Base-by-base conservation (phyloP, 2,329 filamentous ascomycete species). In the Westerdykella aurantiaca region DNA sequence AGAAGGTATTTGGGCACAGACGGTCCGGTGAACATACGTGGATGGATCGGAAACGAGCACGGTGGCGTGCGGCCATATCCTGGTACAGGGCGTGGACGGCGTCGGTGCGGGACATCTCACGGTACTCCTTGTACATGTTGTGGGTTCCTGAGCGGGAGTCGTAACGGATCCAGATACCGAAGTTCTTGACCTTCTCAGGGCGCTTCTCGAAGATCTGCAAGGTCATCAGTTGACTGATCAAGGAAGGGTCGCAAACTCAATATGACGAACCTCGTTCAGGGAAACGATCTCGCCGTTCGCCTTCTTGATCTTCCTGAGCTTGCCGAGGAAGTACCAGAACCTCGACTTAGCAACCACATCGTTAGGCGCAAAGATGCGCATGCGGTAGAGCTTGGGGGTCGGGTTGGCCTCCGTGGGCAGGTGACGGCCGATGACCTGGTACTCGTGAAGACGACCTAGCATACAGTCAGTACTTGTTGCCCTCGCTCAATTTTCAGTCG, bases 81-180 rank as follows among this genome's bases (percentile, higher is more conserved):
- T 93, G 87, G 86, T 98, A 98, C 72, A 98, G 83, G 63, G 91
- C 78, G 78, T 97, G 87, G 69, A 97, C 91, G 60, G 93, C 93
- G 63, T 93, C 91, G 69, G 85, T 87, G 76, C 93, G 83, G 72
- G 87, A 91, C 82, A 97, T 87, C 82, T 97, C 93, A 73, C 93
- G 88, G 86, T 96, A 97, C 85, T 98, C 93, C 85, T 97, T 97
- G 88, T 98, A 98, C 93, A 98, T 98, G 86, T 98, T 98, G 89
- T 98, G 93, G 68, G 93, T 98, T 68, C 93, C 93, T 67, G 93
- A 97, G 76, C 93, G 91, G 54, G 94, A 98, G 80, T 98, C 91
- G 81, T 98, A 98, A 73, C 94, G 90, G 79, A 98, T 85, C 94
- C 94, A 98, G 83, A 98, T 85, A 74, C 93, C 93, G 74, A 98